Percentiles rank a stretch among this genome's conserved stretches.
These are phyloP conservation scores for Phytophthora cajani DNA, from an alignment of 352 stramenopile genomes.

Conservation along the genomic window DNA sequence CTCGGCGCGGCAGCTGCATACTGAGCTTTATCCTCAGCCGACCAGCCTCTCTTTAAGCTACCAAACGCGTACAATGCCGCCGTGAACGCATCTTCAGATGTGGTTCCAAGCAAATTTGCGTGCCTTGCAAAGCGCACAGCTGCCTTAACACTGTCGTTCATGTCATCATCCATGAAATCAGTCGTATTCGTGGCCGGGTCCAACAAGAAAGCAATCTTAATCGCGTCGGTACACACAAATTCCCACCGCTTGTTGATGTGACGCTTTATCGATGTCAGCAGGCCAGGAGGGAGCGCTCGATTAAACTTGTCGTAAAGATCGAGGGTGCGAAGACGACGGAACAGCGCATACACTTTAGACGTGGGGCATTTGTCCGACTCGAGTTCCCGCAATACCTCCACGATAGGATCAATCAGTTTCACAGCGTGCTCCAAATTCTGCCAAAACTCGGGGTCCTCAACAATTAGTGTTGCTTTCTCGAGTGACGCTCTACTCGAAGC, in stretches of 20 bases:
- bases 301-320: not conserved
- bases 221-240: conserved; percentile 20
- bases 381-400: conserved; percentile 3
- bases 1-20: conserved; percentile 6
- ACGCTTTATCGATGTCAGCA: not conserved
- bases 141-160: not conserved
- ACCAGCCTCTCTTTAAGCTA: conserved; percentile 8
- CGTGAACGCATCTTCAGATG: not conserved
- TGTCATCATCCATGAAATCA: conserved; percentile 13
- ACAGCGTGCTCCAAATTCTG: conserved; percentile 6
- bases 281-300: conserved; percentile 6
- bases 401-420: conserved; percentile 6
- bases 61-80: conserved; percentile 7
- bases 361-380: conserved; percentile 7
- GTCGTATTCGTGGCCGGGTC: conserved; percentile 6
- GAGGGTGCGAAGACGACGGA: not conserved
- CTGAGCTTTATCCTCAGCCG: conserved; percentile 1
- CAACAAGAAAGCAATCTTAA: conserved; percentile 16
- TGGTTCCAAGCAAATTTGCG: not conserved
- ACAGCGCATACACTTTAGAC: conserved; percentile 11
- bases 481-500: not conserved
- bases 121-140: conserved; percentile 1
- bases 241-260: conserved; percentile 7
- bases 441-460: conserved; percentile 1
- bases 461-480: not conserved